Conservation (phyloP, 139 green algal species). For the Coelastrella sp. region DNA sequence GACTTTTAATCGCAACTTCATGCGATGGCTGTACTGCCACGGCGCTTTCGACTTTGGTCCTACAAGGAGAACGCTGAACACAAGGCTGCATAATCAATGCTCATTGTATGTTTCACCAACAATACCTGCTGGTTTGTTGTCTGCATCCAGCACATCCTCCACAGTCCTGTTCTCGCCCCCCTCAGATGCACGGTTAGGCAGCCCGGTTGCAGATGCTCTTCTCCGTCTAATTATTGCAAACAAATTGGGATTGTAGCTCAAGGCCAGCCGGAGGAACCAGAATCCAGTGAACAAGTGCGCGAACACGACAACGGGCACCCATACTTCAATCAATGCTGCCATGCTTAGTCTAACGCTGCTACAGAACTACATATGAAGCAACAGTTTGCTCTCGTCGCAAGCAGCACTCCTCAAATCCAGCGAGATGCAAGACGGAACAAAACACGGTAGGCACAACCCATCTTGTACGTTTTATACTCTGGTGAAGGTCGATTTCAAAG, state of each 20-base stretch:
- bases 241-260: neutral
- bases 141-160: neutral
- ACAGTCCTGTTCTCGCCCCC: constrained; percentile 20
- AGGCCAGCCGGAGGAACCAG: constrained; percentile 36
- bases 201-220: neutral
- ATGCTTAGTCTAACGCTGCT: too few species aligned
- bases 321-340: constrained; percentile 13
- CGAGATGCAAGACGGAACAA: too few species aligned
- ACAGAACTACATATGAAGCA: too few species aligned
- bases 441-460: too few species aligned
- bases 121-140: neutral
- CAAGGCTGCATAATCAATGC: neutral
- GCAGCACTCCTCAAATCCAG: too few species aligned
- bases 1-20: neutral
- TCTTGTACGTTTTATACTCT: too few species aligned
- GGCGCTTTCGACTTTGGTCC: neutral
- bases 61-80: neutral
- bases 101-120: neutral
- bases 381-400: too few species aligned
- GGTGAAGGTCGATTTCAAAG: too few species aligned
- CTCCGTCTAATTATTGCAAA: constrained; percentile 16
- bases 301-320: constrained; percentile 43
- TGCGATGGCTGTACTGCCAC: neutral
- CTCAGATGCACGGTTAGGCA: neutral
- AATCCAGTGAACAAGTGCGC: constrained; percentile 47